Evolutionary conservation across 805 yeast species (phyloP), one percentile per base, ranked within the genome.

Genomic region (Metschnikowia picachoensis): DNA sequence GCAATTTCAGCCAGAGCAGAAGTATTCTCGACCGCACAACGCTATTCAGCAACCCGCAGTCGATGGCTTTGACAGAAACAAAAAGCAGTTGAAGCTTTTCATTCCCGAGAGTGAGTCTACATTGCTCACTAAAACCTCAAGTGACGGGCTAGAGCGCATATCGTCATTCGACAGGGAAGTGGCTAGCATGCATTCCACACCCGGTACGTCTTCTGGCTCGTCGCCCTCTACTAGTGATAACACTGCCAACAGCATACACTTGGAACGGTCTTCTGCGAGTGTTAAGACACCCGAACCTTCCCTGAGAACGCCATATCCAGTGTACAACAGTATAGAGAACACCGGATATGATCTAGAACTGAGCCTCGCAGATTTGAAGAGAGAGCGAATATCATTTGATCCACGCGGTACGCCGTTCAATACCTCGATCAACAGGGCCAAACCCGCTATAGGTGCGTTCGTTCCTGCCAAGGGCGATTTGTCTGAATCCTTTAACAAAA

Each of bases 281-380:
- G 49, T 48, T 6, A 44, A 48, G 14, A 50, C 56, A 13, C 33
- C 52, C 16, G 51, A 52, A 33, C 46, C 48, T 34, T 14, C 37
- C 30, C 38, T 37, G 5, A 35, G 32, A n/a, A 36, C 51, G 4
- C 55, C 55, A 3, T 49, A 51, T 17, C 52, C 59, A 4, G 40
- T 30, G 15, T 30, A 41, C 14, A 44, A 44, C 29, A 29, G 13
- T 15, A 30, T 44, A 11, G 33, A 34, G 13, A 16, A 38, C 15
- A 6, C 40, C 2, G 38, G 32, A 29, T 45, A 39, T 6, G 49
- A 47, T 20, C 52, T 68, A 34, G 58, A 65, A 4, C 41, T 58
- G 7, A 64, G 65, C 2, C 60, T 67, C 32, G 61, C 60, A 16
- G 65, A 50, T 11, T 59, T 65, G 42, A 66, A 55, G 41, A 48